Evolutionary conservation across 441 rosid genomes (phyloP).

Genomic region (Euphorbia corollata): DNA sequence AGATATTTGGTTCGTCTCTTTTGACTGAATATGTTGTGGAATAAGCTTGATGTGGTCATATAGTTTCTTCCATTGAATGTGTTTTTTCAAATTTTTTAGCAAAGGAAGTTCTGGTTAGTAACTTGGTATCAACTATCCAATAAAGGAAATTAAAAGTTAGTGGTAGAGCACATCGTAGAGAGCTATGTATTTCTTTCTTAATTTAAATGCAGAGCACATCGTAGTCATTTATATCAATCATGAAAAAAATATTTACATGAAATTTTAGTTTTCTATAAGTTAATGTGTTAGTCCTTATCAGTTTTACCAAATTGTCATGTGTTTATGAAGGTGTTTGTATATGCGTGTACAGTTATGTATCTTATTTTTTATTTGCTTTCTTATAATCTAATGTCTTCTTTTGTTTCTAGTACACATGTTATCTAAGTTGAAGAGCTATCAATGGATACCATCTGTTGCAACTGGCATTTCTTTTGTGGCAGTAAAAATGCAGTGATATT

Average conservation of each 20-base stretch:
- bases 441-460: neutral
- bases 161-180: neutral
- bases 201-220: neutral
- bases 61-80: neutral
- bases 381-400: neutral
- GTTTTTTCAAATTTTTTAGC: neutral
- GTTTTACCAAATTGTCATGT: neutral
- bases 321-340: neutral
- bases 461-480: neutral
- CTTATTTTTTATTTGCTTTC: neutral
- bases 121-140: neutral
- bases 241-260: neutral
- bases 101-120: neutral
- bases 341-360: neutral
- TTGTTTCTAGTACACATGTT: neutral
- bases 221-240: neutral
- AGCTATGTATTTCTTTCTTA: neutral
- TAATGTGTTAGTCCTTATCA: neutral
- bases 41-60: neutral
- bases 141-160: neutral
- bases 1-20: slow-evolving; percentile 75
- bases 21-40: neutral
- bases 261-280: neutral
- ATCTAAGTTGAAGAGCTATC: neutral
- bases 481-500: neutral